Percentiles rank a stretch among this genome's conserved stretches.
These are phyloP conservation scores for Metschnikowia anglica DNA, from an alignment of 805 yeast species.

Conservation along the genomic window DNA sequence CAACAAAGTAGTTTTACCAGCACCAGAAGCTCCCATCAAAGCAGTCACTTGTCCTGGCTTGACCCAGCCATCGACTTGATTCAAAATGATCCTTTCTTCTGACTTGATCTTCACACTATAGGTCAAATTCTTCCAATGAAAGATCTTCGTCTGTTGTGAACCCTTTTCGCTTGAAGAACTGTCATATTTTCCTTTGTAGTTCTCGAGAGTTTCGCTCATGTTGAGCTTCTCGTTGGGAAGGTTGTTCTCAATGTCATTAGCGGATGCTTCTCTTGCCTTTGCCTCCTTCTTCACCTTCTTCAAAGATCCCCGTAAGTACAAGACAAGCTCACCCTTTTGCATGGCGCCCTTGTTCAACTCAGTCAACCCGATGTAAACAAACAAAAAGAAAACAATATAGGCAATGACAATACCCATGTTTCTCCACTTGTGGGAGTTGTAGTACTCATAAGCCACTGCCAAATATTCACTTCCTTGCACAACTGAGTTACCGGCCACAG, in stretches of 20 bases:
- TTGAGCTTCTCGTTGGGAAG: constrained; percentile 31
- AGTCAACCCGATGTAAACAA: constrained; percentile 33
- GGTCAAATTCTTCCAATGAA: constrained; percentile 41
- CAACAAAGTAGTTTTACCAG: constrained; percentile 78
- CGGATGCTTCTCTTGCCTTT: constrained; percentile 22
- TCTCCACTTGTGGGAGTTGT: constrained; percentile 70
- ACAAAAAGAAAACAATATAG: constrained; percentile 45
- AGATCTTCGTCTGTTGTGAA: constrained; percentile 21
- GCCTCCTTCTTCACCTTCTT: constrained; percentile 42
- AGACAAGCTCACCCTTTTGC: constrained; percentile 43
- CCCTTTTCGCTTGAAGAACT: constrained; percentile 15
- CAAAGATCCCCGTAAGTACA: constrained; percentile 39
- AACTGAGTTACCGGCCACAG: constrained; percentile 49
- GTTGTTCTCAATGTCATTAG: constrained; percentile 38
- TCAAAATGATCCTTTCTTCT: constrained; percentile 41
- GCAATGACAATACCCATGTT: constrained; percentile 68
- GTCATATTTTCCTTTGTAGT: constrained; percentile 20
- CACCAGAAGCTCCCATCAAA: constrained; percentile 84
- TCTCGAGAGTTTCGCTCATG: constrained; percentile 30
- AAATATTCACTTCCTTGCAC: constrained; percentile 66
- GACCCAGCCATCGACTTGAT: constrained; percentile 59
- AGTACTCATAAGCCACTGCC: constrained; percentile 47
- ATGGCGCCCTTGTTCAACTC: constrained; percentile 48
- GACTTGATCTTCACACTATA: constrained; percentile 38
- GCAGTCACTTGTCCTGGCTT: constrained; percentile 82